Evolutionary conservation across 1,139 yeast genomes (phyloP), one percentile per base, ranked within the genome.

Genomic region (Geotrichum macrosporum): DNA sequence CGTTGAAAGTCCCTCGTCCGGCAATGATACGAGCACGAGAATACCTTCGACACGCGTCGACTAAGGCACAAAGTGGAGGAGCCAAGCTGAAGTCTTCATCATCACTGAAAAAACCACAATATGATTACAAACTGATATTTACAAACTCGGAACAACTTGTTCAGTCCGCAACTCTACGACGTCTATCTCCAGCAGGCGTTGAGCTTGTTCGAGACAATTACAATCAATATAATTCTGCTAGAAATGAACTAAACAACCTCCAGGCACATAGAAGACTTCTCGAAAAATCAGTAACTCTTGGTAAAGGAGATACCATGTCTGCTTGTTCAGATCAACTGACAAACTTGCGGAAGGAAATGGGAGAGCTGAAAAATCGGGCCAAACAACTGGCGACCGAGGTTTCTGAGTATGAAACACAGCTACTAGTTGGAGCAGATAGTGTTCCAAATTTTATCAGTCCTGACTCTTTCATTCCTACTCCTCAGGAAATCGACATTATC

Each of bases 381-480:
- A 52, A 47, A 31, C 54, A 58, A 3, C 54, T 70, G 15, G 65
- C 68, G 31, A 46, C 56, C 1, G 55, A 63, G n/a, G 60, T 76
- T 18, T 62, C 64, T 9, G 61, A 59, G 1, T 58, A 72, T 19
- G 77, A 78, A 30, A 21, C 33, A 5, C 35, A 19, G 8, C 22
- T 50, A 4, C 34, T 43, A 36, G 30, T 33, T 31, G 48, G 38
- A 24, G 50, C 47, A 6, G 50, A 50, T 27, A 35, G 43, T 3
- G 53, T 88, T 12, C 97, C 97, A 0, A 88, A 88, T 57, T 62
- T 77, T 32, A 65, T 86, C 1, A 57, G 59, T 19, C 58, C 63
- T 1, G 81, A 80, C 48, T 64, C 73, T 0, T 55, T 72, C 0
- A 84, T 58, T 1, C 69, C 72, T 20, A 80, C 78, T 26, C 73